Conservation (phyloP, 139 green algal genomes). For the Raphidocelis subcapitata region DNA sequence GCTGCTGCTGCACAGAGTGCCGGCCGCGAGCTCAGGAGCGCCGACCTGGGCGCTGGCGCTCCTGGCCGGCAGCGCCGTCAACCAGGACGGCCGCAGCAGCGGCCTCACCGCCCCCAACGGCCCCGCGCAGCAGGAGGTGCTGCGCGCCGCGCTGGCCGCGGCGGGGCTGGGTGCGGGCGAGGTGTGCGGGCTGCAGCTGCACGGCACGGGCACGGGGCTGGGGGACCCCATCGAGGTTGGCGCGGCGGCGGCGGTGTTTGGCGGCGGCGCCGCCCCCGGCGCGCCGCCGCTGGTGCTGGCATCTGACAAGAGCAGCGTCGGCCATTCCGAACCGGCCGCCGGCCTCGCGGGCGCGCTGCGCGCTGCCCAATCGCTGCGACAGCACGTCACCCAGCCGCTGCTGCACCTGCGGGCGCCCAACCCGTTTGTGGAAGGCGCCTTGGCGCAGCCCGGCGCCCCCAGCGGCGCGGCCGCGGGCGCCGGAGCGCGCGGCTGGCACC, state of each 20-base stretch:
- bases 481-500: not conserved
- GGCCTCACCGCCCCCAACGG: conserved; percentile 87
- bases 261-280: not conserved
- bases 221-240: conserved; percentile 89
- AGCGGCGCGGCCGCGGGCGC: too few species aligned
- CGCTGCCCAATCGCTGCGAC: conserved; percentile 22
- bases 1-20: conserved; percentile 8
- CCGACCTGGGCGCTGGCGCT: conserved; percentile 23
- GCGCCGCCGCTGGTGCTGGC: conserved; percentile 52
- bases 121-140: conserved; percentile 79
- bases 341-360: conserved; percentile 66
- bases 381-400: conserved; percentile 27
- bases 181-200: conserved; percentile 68
- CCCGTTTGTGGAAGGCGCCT: conserved; percentile 42
- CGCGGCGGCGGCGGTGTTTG: conserved; percentile 47
- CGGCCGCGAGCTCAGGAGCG: not conserved
- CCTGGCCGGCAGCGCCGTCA: conserved; percentile 66
- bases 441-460: too few species aligned
- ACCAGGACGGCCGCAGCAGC: conserved; percentile 89
- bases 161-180: conserved; percentile 21
- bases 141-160: conserved; percentile 51
- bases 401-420: conserved; percentile 73
- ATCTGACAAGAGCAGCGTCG: conserved; percentile 77
- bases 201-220: conserved; percentile 68
- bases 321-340: conserved; percentile 85